Conservation (phyloP, 2,329 filamentous ascomycete genomes). For the Aspergillus novofumigatus region DNA sequence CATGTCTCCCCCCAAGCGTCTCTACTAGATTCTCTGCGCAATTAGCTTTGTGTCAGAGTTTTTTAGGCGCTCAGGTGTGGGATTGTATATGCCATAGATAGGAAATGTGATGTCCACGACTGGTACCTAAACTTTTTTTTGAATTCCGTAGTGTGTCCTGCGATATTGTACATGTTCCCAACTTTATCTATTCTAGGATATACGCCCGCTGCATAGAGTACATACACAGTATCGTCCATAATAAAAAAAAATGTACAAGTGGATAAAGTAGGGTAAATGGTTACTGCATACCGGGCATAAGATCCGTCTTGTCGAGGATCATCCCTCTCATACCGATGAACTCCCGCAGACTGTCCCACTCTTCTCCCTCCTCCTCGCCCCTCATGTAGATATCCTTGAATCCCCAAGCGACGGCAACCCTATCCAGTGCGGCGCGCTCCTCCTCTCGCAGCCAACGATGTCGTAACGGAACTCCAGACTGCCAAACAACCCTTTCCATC, state of each 20-base stretch:
- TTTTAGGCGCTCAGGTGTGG: slow-evolving; percentile 21
- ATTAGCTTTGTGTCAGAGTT: slow-evolving; percentile 24
- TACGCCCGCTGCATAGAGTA: neutral
- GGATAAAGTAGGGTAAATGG: neutral
- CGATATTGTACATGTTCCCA: too few relatives aligned
- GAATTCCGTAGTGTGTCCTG: too few relatives aligned
- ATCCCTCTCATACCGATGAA: slow-evolving; percentile 80
- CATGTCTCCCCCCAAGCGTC: slow-evolving; percentile 97
- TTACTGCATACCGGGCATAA: slow-evolving; percentile 89
- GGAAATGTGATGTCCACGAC: slow-evolving; percentile 31
- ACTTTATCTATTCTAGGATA: slow-evolving; percentile 1
- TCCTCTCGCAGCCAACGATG: slow-evolving; percentile 86
- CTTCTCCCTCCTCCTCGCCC: slow-evolving; percentile 85
- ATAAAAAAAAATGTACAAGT: slow-evolving; percentile 2
- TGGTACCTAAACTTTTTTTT: slow-evolving; percentile 20
- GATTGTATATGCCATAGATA: slow-evolving; percentile 28
- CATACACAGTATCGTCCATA: neutral
- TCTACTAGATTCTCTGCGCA: slow-evolving; percentile 67
- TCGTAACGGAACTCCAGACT: slow-evolving; percentile 71
- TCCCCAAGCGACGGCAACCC: slow-evolving; percentile 83
- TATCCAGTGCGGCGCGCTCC: slow-evolving; percentile 81
- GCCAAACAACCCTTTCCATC: slow-evolving; percentile 91
- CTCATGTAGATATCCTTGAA: slow-evolving; percentile 75
- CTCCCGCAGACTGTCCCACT: slow-evolving; percentile 83
- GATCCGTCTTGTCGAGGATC: slow-evolving; percentile 81